Conservation (phyloP, 169 alveolate genomes). For the Plasmodium relictum region DNA sequence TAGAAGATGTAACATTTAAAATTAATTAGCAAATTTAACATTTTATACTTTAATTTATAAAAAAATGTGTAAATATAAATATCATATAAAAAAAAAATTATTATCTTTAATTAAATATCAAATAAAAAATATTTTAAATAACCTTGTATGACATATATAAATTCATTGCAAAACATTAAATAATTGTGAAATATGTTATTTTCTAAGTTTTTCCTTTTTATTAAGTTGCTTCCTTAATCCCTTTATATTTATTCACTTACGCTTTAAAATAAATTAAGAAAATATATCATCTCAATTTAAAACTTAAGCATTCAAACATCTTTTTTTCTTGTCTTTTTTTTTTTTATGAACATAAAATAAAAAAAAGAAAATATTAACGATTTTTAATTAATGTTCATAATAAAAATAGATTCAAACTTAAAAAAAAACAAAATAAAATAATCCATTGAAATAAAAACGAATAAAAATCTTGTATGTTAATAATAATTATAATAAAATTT, state of each 20-base stretch:
- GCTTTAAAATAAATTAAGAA: slow-evolving; percentile 1
- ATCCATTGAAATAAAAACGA: slow-evolving; percentile 4
- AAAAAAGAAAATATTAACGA: neutral
- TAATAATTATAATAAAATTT: neutral
- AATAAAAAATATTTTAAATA: neutral
- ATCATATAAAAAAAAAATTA: neutral
- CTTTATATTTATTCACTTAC: neutral
- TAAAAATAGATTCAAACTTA: slow-evolving; percentile 1
- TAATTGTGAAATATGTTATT: neutral
- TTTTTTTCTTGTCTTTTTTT: slow-evolving; percentile 23
- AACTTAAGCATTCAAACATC: neutral
- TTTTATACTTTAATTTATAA: too few species aligned
- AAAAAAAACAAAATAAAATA: neutral
- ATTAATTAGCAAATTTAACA: too few species aligned
- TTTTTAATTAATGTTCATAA: slow-evolving; percentile 20
- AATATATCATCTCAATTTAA: slow-evolving; percentile 3
- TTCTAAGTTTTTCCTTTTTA: neutral
- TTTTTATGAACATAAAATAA: slow-evolving; percentile 29
- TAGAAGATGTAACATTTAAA: too few species aligned
- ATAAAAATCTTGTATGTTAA: neutral
- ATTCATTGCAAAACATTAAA: neutral
- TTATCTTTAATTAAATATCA: neutral
- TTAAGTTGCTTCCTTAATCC: neutral
- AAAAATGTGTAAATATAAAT: too few species aligned
- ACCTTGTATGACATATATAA: neutral